Evolutionary conservation across 176 grass and related monocot species (phyloP).

Genomic region (Bromus sterilis): DNA sequence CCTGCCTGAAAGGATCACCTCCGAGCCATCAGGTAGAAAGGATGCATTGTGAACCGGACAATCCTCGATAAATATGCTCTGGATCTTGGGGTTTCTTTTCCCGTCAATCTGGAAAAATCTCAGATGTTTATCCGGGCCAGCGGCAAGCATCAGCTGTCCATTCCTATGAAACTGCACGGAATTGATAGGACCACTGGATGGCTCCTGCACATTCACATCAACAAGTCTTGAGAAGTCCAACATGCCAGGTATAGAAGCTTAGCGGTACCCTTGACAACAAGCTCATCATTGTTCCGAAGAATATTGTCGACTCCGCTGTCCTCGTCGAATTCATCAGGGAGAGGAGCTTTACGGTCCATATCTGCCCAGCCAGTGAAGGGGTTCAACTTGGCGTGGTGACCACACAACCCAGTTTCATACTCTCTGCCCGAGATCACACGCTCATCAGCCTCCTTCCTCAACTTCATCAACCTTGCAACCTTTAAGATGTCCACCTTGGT

Average conservation of each 20-base stretch:
- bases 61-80: conserved; percentile 66
- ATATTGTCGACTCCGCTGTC: conserved; percentile 23
- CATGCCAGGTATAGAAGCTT: conserved; percentile 66
- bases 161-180: conserved; percentile 89
- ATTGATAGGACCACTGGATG: conserved; percentile 55
- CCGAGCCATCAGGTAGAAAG: conserved; percentile 71
- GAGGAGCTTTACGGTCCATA: conserved; percentile 23
- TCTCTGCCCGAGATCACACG: conserved; percentile 51
- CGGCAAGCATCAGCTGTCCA: conserved; percentile 67
- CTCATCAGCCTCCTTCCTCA: conserved; percentile 58
- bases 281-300: conserved; percentile 24
- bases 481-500: conserved; percentile 52
- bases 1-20: conserved; percentile 66
- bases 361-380: conserved; percentile 59
- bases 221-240: conserved; percentile 74
- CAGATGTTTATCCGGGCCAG: conserved; percentile 58
- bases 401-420: conserved; percentile 50
- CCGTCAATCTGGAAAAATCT: conserved; percentile 85
- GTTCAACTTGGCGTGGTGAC: conserved; percentile 66
- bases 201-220: conserved; percentile 59
- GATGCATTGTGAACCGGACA: conserved; percentile 60
- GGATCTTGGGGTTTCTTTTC: conserved; percentile 62
- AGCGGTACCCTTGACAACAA: conserved; percentile 27
- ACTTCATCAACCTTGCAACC: conserved; percentile 58
- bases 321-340: conserved; percentile 6